Conservation (phyloP, 108 stramenopile genomes). For the Cyclotella sp. region DNA sequence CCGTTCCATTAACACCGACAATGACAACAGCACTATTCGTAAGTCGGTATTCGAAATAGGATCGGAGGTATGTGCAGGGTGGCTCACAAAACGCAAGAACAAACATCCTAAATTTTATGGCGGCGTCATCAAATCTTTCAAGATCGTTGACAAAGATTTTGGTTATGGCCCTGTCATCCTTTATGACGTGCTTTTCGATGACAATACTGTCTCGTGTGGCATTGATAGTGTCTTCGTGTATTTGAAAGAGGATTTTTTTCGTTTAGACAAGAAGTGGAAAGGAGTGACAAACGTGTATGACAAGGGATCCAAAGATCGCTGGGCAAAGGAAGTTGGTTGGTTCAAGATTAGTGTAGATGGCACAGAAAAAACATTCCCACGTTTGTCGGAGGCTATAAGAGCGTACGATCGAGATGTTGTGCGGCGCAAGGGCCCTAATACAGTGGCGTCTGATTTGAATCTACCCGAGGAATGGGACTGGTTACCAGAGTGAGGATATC, state of each 20-base stretch:
- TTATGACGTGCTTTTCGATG: conserved; percentile 12
- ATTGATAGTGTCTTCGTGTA: neutral
- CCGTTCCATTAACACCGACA: conserved; percentile 1
- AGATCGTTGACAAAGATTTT: conserved; percentile 1
- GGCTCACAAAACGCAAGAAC: neutral
- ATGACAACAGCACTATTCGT: neutral
- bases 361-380: neutral
- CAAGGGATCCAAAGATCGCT: conserved; percentile 5
- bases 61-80: neutral
- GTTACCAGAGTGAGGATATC: conserved; percentile 3
- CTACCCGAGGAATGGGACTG: conserved; percentile 15
- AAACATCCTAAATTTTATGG: neutral
- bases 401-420: conserved; percentile 16
- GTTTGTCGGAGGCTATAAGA: conserved; percentile 12
- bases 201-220: neutral
- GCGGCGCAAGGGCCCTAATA: conserved; percentile 2
- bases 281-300: conserved; percentile 8
- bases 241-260: conserved; percentile 6
- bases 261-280: conserved; percentile 5
- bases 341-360: conserved; percentile 8
- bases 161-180: conserved; percentile 5
- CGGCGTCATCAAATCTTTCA: neutral
- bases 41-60: neutral
- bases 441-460: conserved; percentile 16
- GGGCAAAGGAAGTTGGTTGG: conserved; percentile 19